These are phyloP conservation scores for Papilionanthe hybrid DNA, from an alignment of 116 monocot genomes.

Conservation along the genomic window DNA sequence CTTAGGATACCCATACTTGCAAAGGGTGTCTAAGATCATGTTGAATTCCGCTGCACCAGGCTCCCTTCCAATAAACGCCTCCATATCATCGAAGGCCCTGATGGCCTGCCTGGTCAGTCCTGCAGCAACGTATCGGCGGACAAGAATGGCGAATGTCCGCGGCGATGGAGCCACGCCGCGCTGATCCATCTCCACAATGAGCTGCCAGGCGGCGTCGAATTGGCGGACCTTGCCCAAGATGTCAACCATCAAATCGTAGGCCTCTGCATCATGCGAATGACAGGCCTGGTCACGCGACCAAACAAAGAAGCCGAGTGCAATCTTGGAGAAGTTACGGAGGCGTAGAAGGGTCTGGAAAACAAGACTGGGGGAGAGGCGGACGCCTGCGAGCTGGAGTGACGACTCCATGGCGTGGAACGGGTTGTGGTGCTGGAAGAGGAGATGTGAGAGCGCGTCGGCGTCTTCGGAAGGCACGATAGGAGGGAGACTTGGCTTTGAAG, in stretches of 20 bases:
- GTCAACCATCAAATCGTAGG: slow-evolving; percentile 74
- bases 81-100: slow-evolving; percentile 85
- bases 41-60: slow-evolving; percentile 45
- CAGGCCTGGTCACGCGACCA: slow-evolving; percentile 52
- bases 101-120: slow-evolving; percentile 76
- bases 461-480: slow-evolving; percentile 21
- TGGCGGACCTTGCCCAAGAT: slow-evolving; percentile 58
- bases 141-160: slow-evolving; percentile 57
- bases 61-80: slow-evolving; percentile 75
- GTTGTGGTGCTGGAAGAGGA: slow-evolving; percentile 82
- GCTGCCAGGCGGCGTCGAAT: slow-evolving; percentile 87
- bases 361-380: slow-evolving; percentile 37
- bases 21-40: slow-evolving; percentile 79
- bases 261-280: slow-evolving; percentile 31
- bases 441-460: slow-evolving; percentile 59
- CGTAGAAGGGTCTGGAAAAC: slow-evolving; percentile 79
- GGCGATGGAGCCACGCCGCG: slow-evolving; percentile 33
- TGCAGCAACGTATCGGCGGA: slow-evolving; percentile 66
- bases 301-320: slow-evolving; percentile 75
- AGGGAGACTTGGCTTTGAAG: slow-evolving; percentile 27
- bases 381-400: slow-evolving; percentile 62
- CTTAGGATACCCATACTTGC: slow-evolving; percentile 92
- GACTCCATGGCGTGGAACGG: slow-evolving; percentile 92
- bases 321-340: slow-evolving; percentile 81
- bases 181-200: slow-evolving; percentile 80